Base-by-base conservation (phyloP, 2,329 filamentous ascomycete species). In the Xylaria sp. region DNA sequence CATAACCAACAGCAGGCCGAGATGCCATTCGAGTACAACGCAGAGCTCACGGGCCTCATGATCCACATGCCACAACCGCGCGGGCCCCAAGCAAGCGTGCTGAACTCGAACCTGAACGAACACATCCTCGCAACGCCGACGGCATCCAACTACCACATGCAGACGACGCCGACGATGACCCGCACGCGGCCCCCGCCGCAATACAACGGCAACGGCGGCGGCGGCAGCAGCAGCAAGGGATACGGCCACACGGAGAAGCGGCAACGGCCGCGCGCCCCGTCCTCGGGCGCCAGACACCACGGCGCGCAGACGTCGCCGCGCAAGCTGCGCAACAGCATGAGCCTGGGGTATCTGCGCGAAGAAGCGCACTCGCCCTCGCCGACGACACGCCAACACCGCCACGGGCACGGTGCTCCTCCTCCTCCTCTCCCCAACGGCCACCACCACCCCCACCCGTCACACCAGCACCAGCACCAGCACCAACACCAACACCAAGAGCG, bases 31-130 rank as follows among this genome's bases (percentile, higher is more conserved):
- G 80, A 82, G 50, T 82, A 81, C 67, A 61, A 69, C 50, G 59
- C 69, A 7, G 77, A 77, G 38, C 66, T 81, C 61, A 74, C 78
- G 50, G 83, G 83, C 1, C 81, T 87, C 65, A 84, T 85, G 82
- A 84, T 87, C 65, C 83, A 86, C 71, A 85, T 86, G 83, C 84
- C 84, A 20, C 83, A 84, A 65, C 80, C 83, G 3, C 82, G 77
- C 0, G 67, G 74, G 5, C 75, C 78, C 0, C 76, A 78, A 31
- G 77, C 81, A 5, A 75, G 79, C 15, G 75, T 82, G 27, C 74
- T 82, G 61, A 81, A 69, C 63, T 73, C 60, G 65, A 78, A 69
- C 76, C 73, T 71, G 67, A 65, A 66, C 65, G 69, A 73, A 51
- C 49, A 67, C 20, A 6, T 44, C 1, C 55, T 63, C 36, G 47